Base-by-base conservation (phyloP, 2,329 filamentous ascomycete species). In the Chaetomiaceae sp. region DNA sequence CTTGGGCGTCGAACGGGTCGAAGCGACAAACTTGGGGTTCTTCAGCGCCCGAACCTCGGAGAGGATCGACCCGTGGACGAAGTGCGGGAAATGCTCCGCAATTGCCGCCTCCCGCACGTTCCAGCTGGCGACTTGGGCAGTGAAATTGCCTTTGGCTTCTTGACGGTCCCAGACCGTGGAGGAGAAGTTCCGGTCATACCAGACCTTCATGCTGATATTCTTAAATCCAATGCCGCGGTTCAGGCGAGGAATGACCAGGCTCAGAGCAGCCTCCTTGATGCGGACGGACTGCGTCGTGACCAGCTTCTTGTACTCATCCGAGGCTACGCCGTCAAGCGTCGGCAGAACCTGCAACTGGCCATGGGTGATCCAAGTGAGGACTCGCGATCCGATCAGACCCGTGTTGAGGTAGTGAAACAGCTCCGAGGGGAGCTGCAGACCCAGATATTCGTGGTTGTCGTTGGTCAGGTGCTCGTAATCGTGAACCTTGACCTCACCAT, bases 401-500 rank as follows among this genome's bases (percentile, higher is more conserved):
- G 81, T 84, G 52, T 89, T 90, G 44, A 96, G 76, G 66, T 97
- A 97, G 67, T 89, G 87, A 66, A 92, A 91, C 16, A 97, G 75
- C 68, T 99, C 93, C 35, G 90, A 83, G 0, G 93, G 90, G 5
- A 99, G 75, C 53, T 91, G 86, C 53, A 95, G 81, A n/a, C 90
- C 90, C 55, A 96, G 81, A 64, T 96, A 91, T 63, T 92, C 85
- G 64, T 95, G 88, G 58, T 93, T 85, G 65, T 97, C 91, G 40
- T 79, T 79, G 2, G 93, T 91, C 17, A 90, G 79, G 48, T 82
- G 77, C 7, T 88, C 85, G 48, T 76, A 79, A 60, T 91, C 84
- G 61, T 89, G 77, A 14, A 90, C 86, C 53, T 81, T 79, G 44
- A 96, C 79, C 61, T 86, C 83, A 35, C 93, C 93, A n/a, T 81